phyloP scores from a whole-genome alignment of 2,329 filamentous ascomycete species.

The Xylariaceae sp. region DNA sequence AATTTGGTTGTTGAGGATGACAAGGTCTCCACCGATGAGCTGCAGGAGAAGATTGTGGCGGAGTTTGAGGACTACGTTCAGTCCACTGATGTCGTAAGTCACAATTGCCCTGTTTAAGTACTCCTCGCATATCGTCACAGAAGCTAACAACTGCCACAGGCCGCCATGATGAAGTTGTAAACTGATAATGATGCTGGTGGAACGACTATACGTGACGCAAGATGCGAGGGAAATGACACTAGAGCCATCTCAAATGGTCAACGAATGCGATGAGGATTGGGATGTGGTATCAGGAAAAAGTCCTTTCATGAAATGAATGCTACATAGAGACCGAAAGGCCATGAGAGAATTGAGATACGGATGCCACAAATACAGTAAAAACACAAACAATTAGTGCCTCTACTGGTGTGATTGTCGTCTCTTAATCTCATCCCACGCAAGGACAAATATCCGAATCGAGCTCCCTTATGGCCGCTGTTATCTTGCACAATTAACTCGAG shows the following conservation, averaged over 20 bases:
- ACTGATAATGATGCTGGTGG: slow-evolving; percentile 29
- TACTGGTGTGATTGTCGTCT: no score
- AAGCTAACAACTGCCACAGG: slow-evolving; percentile 28
- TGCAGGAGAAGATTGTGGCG: slow-evolving; percentile 75
- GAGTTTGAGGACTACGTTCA: slow-evolving; percentile 93
- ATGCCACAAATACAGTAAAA: slow-evolving; percentile 1
- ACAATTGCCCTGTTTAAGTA: not conserved
- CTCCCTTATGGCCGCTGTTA: no score
- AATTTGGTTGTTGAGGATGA: slow-evolving; percentile 97
- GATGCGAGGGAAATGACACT: slow-evolving; percentile 27
- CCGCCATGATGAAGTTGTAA: slow-evolving; percentile 92
- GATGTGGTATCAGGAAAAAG: slow-evolving; percentile 19
- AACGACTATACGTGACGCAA: slow-evolving; percentile 25
- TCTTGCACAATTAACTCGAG: no score
- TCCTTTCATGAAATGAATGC: slow-evolving; percentile 17
- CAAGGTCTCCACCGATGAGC: slow-evolving; percentile 82
- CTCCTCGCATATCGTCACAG: not conserved
- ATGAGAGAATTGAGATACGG: slow-evolving; percentile 1
- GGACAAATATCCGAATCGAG: no score
- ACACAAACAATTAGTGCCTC: not conserved
- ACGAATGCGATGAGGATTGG: slow-evolving; percentile 31
- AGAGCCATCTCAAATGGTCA: slow-evolving; percentile 24
- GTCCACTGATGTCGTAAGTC: slow-evolving; percentile 75
- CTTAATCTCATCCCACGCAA: no score
- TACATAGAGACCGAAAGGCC: slow-evolving; percentile 23